A percentile compares a stretch with the other conserved stretches of the same genome.
Conservation (phyloP, 2,329 filamentous ascomycete genomes). For the Raffaelea ambrosiae region DNA sequence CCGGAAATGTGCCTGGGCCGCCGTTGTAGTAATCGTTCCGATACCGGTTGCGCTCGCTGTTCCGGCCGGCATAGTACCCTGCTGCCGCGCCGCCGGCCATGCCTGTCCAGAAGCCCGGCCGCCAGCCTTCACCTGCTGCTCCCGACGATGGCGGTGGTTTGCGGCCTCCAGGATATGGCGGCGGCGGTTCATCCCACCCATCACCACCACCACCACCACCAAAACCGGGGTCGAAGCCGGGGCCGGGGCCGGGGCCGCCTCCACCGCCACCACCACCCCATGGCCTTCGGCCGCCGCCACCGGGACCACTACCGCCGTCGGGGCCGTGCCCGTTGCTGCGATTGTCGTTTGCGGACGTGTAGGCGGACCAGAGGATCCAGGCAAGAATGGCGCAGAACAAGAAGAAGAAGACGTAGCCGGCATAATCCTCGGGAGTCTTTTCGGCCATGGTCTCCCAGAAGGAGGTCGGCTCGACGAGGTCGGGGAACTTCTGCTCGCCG, state of each 20-base stretch:
- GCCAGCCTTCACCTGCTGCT: constrained; percentile 43
- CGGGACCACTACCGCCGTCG: constrained; percentile 19
- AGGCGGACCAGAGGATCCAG: constrained; percentile 54
- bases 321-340: background rate
- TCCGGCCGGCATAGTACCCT: constrained; percentile 52
- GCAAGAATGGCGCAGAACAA: constrained; percentile 51
- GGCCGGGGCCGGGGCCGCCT: constrained; percentile 24
- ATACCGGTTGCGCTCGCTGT: constrained; percentile 26
- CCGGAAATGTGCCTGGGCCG: too few species aligned
- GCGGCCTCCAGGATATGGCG: constrained; percentile 37
- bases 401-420: constrained; percentile 45
- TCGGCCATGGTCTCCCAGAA: constrained; percentile 18
- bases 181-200: constrained; percentile 34
- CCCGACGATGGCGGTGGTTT: constrained; percentile 21
- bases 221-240: too few species aligned
- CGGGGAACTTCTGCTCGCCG: constrained; percentile 64
- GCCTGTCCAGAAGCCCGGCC: constrained; percentile 68
- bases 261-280: constrained; percentile 26
- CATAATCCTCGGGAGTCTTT: constrained; percentile 13
- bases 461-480: constrained; percentile 28
- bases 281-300: background rate
- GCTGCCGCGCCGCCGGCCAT: constrained; percentile 60
- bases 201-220: too few species aligned
- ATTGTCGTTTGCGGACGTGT: too few species aligned
- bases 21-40: constrained; percentile 4